Conservation (phyloP, 2,329 filamentous ascomycete genomes). For the Stagonosporopsis vannaccii region DNA sequence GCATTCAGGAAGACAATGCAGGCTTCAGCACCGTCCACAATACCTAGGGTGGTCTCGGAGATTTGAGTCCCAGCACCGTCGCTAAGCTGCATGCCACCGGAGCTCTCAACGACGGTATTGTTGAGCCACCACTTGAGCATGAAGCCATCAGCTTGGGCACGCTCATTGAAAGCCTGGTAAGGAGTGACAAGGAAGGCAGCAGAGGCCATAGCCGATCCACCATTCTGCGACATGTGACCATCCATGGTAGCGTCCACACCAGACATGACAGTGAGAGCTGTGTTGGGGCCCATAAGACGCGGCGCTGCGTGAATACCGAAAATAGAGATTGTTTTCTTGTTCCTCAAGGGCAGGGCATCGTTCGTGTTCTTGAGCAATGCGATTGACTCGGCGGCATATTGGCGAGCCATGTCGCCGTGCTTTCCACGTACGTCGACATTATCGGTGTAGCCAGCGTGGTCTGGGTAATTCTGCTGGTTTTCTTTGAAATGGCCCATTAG, state of each 20-base stretch:
- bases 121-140: conserved; percentile 25
- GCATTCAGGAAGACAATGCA: conserved; percentile 34
- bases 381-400: conserved; percentile 42
- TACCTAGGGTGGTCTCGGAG: conserved; percentile 16
- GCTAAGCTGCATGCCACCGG: conserved; percentile 13
- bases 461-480: conserved; percentile 6
- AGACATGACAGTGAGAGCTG: conserved; percentile 14
- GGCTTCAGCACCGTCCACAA: conserved; percentile 15
- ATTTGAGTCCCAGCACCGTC: conserved; percentile 18
- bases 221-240: conserved; percentile 19
- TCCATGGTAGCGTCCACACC: conserved; percentile 20
- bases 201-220: conserved; percentile 20
- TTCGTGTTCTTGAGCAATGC: conserved; percentile 59
- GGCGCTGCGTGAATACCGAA: conserved; percentile 16
- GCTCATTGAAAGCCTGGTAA: conserved; percentile 16
- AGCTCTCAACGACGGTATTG: conserved; percentile 15
- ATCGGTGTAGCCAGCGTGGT: conserved; percentile 12
- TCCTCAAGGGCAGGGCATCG: conserved; percentile 58
- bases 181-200: conserved; percentile 11
- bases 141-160: conserved; percentile 16
- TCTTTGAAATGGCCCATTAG: conserved; percentile 12
- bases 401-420: conserved; percentile 17
- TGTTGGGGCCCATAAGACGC: conserved; percentile 18
- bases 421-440: conserved; percentile 17
- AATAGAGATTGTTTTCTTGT: conserved; percentile 8